Base-by-base conservation (phyloP, 805 yeast species). In the Geotrichum ghanense region DNA sequence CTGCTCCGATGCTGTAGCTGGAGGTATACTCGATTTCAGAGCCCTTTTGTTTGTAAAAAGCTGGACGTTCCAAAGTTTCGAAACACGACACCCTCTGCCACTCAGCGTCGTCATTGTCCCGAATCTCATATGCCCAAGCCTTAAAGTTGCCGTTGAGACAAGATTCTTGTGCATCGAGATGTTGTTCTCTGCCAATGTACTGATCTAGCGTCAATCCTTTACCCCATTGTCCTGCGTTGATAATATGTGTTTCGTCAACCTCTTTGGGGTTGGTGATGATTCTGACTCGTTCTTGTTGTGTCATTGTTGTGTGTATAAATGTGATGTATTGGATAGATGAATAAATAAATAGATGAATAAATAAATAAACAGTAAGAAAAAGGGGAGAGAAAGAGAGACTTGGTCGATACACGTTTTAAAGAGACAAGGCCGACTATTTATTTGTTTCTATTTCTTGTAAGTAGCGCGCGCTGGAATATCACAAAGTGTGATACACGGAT, bases 1-100 rank as follows among this genome's bases (percentile, higher is more conserved):
- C 86, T 9, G 79, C 76, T 21, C 85, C 86, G 48, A 80, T 61
- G 17, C 58, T 53, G 23, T 56, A 59, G 43, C 57, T 54, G 3
- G 45, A 45, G 16, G 56, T 51, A 2, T 50, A 50, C 7, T 41
- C 27, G 31, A 56, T 46, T 7, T 51, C 46, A 34, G 50, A 45
- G 3, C 53, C 59, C 26, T 51, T 51, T 23, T 31, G 20, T 45
- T 58, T 54, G 47, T 51, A 45, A n/a, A 50, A 44, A 0, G 63
- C 63, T 2, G 60, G 62, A 10, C 70, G 75, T 64, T 31, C 69
- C 26, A 67, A 54, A n/a, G 66, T 55, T 55, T 79, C 80, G 41
- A 60, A 71, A 24, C 75, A 73, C 4, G 75, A 68, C 34, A 67
- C 64, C 27, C 58, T 53, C 26, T 41, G 22, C 48, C 55, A 54